Percentiles rank a stretch among this genome's conserved stretches.
Evolutionary conservation across 2,329 filamentous ascomycete genomes (phyloP).

Genomic region (Tolypocladium tundrense): DNA sequence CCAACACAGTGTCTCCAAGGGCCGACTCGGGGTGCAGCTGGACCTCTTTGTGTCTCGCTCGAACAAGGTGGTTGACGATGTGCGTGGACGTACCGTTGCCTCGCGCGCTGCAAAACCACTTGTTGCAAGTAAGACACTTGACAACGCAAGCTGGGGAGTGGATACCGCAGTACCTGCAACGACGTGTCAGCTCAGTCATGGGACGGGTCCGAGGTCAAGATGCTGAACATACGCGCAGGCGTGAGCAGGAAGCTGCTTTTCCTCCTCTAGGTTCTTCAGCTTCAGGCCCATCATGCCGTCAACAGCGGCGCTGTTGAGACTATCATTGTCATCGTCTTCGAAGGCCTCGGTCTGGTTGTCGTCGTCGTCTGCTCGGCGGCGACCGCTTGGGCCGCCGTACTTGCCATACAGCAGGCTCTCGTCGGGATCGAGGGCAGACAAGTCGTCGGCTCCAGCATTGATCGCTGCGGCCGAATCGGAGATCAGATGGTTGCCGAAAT

Average conservation of each 20-base stretch:
- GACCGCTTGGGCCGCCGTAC: constrained; percentile 48
- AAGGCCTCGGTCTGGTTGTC: constrained; percentile 79
- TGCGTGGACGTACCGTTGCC: constrained; percentile 95
- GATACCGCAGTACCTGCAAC: constrained; percentile 80
- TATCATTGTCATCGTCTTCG: constrained; percentile 72
- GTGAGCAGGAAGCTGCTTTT: constrained; percentile 85
- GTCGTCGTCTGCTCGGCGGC: constrained; percentile 74
- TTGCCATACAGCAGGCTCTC: constrained; percentile 71
- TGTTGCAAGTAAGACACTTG: constrained; percentile 89
- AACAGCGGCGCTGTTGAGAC: constrained; percentile 68
- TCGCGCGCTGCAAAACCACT: constrained; percentile 98
- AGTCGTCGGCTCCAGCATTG: constrained; percentile 71
- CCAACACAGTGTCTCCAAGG: constrained; percentile 88
- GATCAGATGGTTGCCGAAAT: constrained; percentile 77
- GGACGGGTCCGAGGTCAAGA: not conserved
- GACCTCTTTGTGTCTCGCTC: constrained; percentile 96
- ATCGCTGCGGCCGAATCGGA: constrained; percentile 79
- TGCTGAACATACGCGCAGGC: constrained; percentile 73
- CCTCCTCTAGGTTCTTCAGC: constrained; percentile 55
- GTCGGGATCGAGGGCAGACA: constrained; percentile 62
- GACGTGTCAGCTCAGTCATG: constrained; percentile 11
- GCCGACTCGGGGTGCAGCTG: constrained; percentile 89
- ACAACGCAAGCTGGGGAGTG: constrained; percentile 93
- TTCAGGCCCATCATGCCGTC: constrained; percentile 61
- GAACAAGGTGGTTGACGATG: constrained; percentile 95